Evolutionary conservation across 192 early-diverging fungal species (phyloP).

Genomic region (Linnemannia zychae): DNA sequence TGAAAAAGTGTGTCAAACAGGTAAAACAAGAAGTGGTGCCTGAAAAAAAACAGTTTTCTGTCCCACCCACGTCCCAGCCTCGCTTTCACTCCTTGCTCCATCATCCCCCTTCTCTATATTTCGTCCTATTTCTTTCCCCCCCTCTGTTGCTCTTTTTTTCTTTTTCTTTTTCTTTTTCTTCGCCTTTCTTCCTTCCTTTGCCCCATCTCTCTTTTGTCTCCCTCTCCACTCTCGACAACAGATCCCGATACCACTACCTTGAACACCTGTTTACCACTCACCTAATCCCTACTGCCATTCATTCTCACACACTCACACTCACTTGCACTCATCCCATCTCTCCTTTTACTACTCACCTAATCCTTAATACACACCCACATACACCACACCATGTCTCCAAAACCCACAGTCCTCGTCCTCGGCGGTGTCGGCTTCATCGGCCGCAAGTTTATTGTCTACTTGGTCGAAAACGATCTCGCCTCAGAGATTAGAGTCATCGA

Average conservation of each 20-base stretch:
- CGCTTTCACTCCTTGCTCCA: neutral
- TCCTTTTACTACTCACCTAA: neutral
- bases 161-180: neutral
- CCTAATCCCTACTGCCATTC: neutral
- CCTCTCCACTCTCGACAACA: neutral
- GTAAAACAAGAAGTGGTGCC: neutral
- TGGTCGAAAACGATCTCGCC: slow-evolving; percentile 77
- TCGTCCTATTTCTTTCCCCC: neutral
- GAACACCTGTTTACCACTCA: neutral
- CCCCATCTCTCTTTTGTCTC: neutral
- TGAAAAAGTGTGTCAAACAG: neutral
- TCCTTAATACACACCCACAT: slow-evolving; percentile 3
- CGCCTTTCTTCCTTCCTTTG: neutral
- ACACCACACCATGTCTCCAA: slow-evolving; percentile 48
- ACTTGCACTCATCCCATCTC: neutral
- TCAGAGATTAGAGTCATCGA: slow-evolving; percentile 79
- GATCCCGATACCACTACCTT: neutral
- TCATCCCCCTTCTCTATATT: neutral
- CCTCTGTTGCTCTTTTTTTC: neutral
- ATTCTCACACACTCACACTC: neutral
- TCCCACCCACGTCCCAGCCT: neutral
- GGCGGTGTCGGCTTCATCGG: slow-evolving; percentile 92
- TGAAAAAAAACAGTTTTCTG: neutral
- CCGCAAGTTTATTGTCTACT: slow-evolving; percentile 78
- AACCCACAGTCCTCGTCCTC: slow-evolving; percentile 78